Evolutionary conservation across 2,329 filamentous ascomycete species (phyloP).

Genomic region (Beauveria sp.): DNA sequence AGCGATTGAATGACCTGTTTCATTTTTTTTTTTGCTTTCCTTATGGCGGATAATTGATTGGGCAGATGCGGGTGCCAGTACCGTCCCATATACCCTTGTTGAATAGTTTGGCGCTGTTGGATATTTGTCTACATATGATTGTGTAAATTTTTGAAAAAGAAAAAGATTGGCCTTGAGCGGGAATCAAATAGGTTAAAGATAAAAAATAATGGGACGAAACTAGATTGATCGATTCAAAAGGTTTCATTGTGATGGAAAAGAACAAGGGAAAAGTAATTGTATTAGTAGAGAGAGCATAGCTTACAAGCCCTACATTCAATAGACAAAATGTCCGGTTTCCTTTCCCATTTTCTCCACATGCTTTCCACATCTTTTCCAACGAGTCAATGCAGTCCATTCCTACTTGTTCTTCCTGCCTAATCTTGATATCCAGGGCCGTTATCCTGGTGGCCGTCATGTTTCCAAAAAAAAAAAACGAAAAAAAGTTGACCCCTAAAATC

Average conservation of each 20-base stretch:
- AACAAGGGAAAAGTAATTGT: neutral
- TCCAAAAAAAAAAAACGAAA: neutral
- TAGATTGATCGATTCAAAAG: too few relatives aligned
- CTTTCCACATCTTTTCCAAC: neutral
- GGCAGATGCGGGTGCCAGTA: neutral
- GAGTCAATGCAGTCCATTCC: neutral
- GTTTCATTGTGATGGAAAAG: too few relatives aligned
- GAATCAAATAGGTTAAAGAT: too few relatives aligned
- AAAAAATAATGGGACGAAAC: too few relatives aligned
- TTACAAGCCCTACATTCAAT: neutral
- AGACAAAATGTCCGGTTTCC: neutral
- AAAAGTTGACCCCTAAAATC: too few relatives aligned
- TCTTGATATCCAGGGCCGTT: neutral
- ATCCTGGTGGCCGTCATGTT: neutral
- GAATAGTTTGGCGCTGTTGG: neutral
- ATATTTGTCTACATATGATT: too few relatives aligned
- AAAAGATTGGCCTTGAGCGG: too few relatives aligned
- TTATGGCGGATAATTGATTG: neutral
- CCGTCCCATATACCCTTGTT: neutral
- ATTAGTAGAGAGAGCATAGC: neutral
- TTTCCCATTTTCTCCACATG: neutral
- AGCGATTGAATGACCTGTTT: neutral
- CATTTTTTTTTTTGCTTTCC: too few relatives aligned
- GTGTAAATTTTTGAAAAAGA: too few relatives aligned
- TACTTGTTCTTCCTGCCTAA: neutral